These are phyloP conservation scores for Remersonia thermophila DNA, from an alignment of 2,329 filamentous ascomycete genomes.

Conservation along the genomic window DNA sequence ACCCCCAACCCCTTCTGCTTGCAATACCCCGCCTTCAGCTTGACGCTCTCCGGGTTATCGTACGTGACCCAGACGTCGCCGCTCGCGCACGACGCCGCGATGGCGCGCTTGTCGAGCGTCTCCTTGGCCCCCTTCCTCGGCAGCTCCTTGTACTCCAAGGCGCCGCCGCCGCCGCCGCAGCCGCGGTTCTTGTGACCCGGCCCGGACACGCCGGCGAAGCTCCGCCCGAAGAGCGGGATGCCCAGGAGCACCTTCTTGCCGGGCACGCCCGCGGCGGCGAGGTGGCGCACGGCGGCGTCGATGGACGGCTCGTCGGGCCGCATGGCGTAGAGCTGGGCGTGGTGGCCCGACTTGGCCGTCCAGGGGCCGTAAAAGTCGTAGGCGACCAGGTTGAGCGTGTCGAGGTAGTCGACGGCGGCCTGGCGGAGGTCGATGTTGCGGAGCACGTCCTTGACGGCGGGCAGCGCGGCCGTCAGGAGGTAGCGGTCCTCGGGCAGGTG, in stretches of 20 bases:
- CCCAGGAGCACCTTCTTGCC: conserved; percentile 62
- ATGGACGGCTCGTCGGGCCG: conserved; percentile 50
- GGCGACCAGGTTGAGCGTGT: conserved; percentile 66
- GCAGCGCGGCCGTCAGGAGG: conserved; percentile 59
- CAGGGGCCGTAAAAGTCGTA: conserved; percentile 70
- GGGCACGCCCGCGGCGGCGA: conserved; percentile 54
- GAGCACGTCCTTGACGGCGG: conserved; percentile 53
- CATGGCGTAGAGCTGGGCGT: conserved; percentile 59
- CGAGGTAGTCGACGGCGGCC: conserved; percentile 53
- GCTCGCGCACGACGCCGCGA: conserved; percentile 60
- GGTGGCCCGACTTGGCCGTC: conserved; percentile 56
- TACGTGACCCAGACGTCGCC: conserved; percentile 69
- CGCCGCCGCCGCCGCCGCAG: conserved; percentile 44
- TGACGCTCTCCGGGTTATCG: conserved; percentile 65
- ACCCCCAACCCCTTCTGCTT: conserved; percentile 57
- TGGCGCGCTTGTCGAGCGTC: conserved; percentile 51
- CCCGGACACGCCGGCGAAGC: conserved; percentile 53
- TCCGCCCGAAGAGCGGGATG: conserved; percentile 63
- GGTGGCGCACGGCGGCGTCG: conserved; percentile 53
- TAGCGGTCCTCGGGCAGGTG: conserved; percentile 58
- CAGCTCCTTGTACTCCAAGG: conserved; percentile 62
- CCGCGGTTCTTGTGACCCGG: conserved; percentile 47
- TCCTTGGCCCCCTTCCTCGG: conserved; percentile 52
- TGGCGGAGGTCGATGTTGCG: conserved; percentile 54
- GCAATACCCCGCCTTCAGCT: conserved; percentile 62